A percentile compares a stretch with the other conserved stretches of the same genome.
Evolutionary conservation across 75 land plant species (phyloP).

Genomic region (Picea sitchensis): DNA sequence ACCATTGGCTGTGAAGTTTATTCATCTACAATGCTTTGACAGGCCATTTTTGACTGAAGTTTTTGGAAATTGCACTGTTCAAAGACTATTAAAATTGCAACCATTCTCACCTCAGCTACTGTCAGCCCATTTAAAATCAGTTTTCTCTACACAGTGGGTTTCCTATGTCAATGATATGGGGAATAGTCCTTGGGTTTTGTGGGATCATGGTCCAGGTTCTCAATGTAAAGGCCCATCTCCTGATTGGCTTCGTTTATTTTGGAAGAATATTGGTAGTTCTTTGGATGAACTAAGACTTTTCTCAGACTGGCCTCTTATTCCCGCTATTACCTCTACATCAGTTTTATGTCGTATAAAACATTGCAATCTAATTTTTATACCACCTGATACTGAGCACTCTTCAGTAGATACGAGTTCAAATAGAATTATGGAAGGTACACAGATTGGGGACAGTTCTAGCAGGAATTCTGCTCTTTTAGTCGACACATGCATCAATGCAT

Average conservation of each 20-base stretch:
- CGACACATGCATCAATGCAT: conserved; percentile 30
- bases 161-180: conserved; percentile 34
- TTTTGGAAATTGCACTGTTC: conserved; percentile 45
- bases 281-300: conserved; percentile 63
- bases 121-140: conserved; percentile 47
- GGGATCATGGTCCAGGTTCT: conserved; percentile 45
- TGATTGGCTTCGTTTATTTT: conserved; percentile 83
- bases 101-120: conserved; percentile 59
- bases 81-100: conserved; percentile 46
- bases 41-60: conserved; percentile 45
- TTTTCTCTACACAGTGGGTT: conserved; percentile 64
- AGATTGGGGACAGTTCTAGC: conserved; percentile 4
- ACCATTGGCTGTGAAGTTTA: conserved; percentile 58
- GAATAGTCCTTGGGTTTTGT: conserved; percentile 77
- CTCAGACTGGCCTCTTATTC: conserved; percentile 90
- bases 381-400: conserved; percentile 34
- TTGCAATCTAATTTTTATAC: conserved; percentile 65
- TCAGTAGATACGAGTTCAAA: conserved; percentile 11
- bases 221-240: conserved; percentile 48
- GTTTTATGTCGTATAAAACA: conserved; percentile 74
- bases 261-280: conserved; percentile 55
- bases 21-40: conserved; percentile 67
- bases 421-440: conserved; percentile 5
- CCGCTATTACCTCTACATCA: conserved; percentile 61
- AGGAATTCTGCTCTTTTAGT: conserved; percentile 8